These are phyloP conservation scores for Rossbeevera mucosa DNA, from an alignment of 768 basidiomycete genomes.

Conservation along the genomic window DNA sequence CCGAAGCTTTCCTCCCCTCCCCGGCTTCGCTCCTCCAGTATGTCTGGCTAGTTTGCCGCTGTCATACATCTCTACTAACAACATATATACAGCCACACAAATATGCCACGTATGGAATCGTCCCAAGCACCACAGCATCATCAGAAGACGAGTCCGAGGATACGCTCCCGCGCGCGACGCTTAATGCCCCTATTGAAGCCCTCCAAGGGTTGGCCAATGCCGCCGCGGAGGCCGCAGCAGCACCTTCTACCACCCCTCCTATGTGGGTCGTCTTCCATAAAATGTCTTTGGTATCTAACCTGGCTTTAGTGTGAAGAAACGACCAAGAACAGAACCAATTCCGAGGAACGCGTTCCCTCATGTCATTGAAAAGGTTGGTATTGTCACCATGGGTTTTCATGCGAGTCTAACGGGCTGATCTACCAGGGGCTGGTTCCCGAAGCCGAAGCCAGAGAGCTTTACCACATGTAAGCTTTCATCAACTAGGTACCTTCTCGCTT, in stretches of 20 bases:
- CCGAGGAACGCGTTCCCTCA: slow-evolving; percentile 85
- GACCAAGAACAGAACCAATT: slow-evolving; percentile 78
- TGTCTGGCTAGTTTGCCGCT: slow-evolving; percentile 24
- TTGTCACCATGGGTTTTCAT: neutral
- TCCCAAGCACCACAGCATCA: slow-evolving; percentile 76
- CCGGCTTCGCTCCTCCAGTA: slow-evolving; percentile 89
- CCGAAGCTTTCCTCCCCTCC: slow-evolving; percentile 73
- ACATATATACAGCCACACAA: slow-evolving; percentile 69
- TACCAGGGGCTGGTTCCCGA: slow-evolving; percentile 79
- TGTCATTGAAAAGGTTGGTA: slow-evolving; percentile 74
- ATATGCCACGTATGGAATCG: slow-evolving; percentile 87
- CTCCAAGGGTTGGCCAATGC: slow-evolving; percentile 92
- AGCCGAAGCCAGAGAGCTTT: slow-evolving; percentile 82
- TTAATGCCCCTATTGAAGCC: slow-evolving; percentile 93
- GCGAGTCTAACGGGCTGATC: neutral
- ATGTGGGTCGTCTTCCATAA: slow-evolving; percentile 36
- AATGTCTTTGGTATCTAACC: neutral
- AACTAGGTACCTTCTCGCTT: slow-evolving; percentile 4
- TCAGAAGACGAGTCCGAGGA: slow-evolving; percentile 93
- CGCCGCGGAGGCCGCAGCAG: slow-evolving; percentile 88
- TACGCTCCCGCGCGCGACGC: slow-evolving; percentile 72
- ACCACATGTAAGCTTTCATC: slow-evolving; percentile 66
- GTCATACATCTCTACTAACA: slow-evolving; percentile 13
- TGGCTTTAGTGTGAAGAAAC: slow-evolving; percentile 57
- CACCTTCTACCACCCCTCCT: slow-evolving; percentile 58